A percentile compares a stretch with the other conserved stretches of the same genome.
phyloP scores from a whole-genome alignment of 129 eudicot species.

The Ambrosia trifida region DNA sequence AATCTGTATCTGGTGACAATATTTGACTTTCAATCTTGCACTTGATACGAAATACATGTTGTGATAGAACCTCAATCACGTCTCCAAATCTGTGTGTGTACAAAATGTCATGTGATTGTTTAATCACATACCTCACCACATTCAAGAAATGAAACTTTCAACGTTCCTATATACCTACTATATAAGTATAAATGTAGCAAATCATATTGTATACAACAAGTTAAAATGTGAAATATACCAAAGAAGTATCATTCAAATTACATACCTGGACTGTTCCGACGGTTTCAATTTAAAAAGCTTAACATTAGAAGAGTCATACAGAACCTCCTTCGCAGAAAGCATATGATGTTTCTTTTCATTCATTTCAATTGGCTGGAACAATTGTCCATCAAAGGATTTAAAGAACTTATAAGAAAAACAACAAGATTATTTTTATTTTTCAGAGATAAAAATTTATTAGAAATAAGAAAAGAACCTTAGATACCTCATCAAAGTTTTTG shows the following conservation, averaged over 20 bases:
- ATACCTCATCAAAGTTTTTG: background rate
- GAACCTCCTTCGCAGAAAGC: background rate
- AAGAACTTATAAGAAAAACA: background rate
- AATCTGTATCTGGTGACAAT: conserved; percentile 2
- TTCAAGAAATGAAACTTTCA: background rate
- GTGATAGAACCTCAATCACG: conserved; percentile 19
- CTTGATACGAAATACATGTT: conserved; percentile 14
- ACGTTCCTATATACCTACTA: background rate
- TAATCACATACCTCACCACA: background rate
- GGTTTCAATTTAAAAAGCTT: background rate
- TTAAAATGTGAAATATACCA: background rate
- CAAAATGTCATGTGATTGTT: background rate
- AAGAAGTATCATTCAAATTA: background rate
- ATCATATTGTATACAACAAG: no score
- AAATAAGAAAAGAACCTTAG: background rate
- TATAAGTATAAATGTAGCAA: no score
- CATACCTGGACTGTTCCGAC: background rate
- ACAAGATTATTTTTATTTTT: background rate
- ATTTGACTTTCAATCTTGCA: conserved; percentile 12
- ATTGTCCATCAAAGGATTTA: background rate
- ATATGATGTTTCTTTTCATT: background rate
- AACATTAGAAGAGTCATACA: background rate
- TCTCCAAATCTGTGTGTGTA: background rate
- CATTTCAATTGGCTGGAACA: background rate
- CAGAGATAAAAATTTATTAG: background rate